Conservation (phyloP, 345 rosid species). For the Salix dunnii region DNA sequence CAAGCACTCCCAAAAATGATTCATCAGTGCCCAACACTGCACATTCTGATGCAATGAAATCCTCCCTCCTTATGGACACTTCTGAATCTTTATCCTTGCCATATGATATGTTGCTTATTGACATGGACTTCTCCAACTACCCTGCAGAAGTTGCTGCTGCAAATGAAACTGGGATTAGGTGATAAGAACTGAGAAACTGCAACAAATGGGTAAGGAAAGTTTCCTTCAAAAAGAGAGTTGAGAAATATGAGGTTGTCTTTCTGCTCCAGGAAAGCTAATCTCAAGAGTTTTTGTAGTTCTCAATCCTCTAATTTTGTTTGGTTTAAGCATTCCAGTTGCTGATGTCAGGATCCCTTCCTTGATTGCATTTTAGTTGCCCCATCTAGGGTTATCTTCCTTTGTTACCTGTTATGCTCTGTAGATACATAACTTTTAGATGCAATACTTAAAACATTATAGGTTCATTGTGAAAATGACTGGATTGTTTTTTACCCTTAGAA, state of each 20-base stretch:
- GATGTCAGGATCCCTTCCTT: slow-evolving; percentile 9
- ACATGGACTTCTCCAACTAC: slow-evolving; percentile 78
- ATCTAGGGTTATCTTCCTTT: background rate
- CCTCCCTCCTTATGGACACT: slow-evolving; percentile 64
- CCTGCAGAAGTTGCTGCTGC: slow-evolving; percentile 77
- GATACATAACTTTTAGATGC: slow-evolving; percentile 13
- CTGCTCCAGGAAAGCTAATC: slow-evolving; percentile 10
- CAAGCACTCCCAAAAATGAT: slow-evolving; percentile 51
- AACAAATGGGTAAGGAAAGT: slow-evolving; percentile 14
- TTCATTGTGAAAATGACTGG: slow-evolving; percentile 1
- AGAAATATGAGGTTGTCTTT: background rate
- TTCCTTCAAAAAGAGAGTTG: background rate
- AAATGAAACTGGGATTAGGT: slow-evolving; percentile 46
- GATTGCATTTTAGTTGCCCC: slow-evolving; percentile 1
- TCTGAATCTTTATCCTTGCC: slow-evolving; percentile 47
- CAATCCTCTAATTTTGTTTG: background rate
- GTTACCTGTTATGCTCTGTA: slow-evolving; percentile 21
- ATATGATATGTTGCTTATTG: slow-evolving; percentile 84
- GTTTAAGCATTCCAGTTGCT: slow-evolving; percentile 8
- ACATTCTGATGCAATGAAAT: slow-evolving; percentile 52
- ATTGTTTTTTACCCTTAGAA: background rate
- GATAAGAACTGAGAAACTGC: slow-evolving; percentile 29
- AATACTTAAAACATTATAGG: slow-evolving; percentile 4
- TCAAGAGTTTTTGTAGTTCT: slow-evolving; percentile 1
- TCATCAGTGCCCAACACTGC: slow-evolving; percentile 30